A percentile compares a stretch with the other conserved stretches of the same genome.
Evolutionary conservation across 2,329 filamentous ascomycete species (phyloP).

Genomic region (Periglandula ipomoeae): DNA sequence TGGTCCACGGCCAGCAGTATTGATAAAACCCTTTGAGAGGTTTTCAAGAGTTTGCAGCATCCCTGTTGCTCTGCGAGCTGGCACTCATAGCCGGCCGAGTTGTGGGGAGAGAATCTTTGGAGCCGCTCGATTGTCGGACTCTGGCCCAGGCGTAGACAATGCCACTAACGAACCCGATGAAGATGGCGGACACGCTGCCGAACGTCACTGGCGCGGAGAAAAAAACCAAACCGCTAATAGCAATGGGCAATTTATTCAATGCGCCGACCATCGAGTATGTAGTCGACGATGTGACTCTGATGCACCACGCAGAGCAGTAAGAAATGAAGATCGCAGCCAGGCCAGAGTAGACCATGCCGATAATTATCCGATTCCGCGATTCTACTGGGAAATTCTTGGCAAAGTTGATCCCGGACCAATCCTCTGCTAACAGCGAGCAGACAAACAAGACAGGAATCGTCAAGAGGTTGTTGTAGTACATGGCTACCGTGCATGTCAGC

Average conservation of each 20-base stretch:
- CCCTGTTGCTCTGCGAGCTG: conserved; percentile 82
- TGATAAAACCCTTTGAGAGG: not conserved
- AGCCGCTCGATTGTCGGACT: conserved; percentile 62
- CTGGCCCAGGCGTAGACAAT: conserved; percentile 62
- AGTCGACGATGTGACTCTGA: conserved; percentile 91
- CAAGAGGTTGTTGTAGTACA: conserved; percentile 99
- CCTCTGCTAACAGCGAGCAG: conserved; percentile 74
- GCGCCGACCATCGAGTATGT: conserved; percentile 99
- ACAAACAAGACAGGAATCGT: conserved; percentile 86
- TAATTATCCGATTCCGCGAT: conserved; percentile 66
- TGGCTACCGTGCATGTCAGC: conserved; percentile 53
- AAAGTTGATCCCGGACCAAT: conserved; percentile 85
- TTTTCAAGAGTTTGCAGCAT: conserved; percentile 55
- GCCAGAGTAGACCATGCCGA: conserved; percentile 90
- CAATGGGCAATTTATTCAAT: conserved; percentile 95
- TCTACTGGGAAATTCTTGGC: conserved; percentile 80
- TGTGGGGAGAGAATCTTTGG: conserved; percentile 59
- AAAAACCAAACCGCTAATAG: conserved; percentile 85
- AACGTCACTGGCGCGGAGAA: conserved; percentile 91
- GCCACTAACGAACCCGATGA: conserved; percentile 83
- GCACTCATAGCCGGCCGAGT: conserved; percentile 66
- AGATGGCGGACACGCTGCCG: conserved; percentile 83
- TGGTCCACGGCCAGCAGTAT: too few relatives aligned
- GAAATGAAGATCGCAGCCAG: conserved; percentile 94
- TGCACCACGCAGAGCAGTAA: conserved; percentile 99